A percentile compares a stretch with the other conserved stretches of the same genome.
Conservation (phyloP, 148 eudicot genomes). For the Mesembryanthemum crystallinum region DNA sequence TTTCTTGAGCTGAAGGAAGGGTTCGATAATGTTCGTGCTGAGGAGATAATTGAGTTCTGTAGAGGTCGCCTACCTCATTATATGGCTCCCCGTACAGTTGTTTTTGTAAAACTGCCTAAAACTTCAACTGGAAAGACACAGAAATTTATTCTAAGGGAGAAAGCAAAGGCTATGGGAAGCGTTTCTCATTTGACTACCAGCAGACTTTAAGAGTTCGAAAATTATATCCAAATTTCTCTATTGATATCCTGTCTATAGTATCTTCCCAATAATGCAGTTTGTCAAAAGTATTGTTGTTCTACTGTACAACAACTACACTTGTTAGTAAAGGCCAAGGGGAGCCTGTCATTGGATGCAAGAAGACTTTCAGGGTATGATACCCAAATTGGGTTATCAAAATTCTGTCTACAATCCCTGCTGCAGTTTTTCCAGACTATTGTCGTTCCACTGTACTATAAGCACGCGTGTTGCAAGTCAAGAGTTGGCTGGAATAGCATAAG, state of each 20-base stretch:
- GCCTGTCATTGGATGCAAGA: too few species aligned
- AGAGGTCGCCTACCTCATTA: conserved; percentile 37
- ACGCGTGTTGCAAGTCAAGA: too few species aligned
- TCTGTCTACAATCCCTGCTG: too few species aligned
- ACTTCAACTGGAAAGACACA: conserved; percentile 54
- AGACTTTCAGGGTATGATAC: too few species aligned
- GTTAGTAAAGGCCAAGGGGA: too few species aligned
- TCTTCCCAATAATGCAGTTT: background rate
- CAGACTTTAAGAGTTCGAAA: conserved; percentile 21
- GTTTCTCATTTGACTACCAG: conserved; percentile 23
- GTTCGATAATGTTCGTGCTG: conserved; percentile 12
- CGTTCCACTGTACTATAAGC: too few species aligned
- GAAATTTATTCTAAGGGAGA: conserved; percentile 41
- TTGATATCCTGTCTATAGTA: background rate
- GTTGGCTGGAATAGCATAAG: too few species aligned
- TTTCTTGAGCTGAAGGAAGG: conserved; percentile 42
- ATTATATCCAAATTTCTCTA: background rate
- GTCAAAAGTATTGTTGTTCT: background rate
- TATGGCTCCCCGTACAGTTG: conserved; percentile 49
- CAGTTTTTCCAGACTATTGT: too few species aligned
- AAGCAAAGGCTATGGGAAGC: conserved; percentile 42
- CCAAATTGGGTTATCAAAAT: too few species aligned
- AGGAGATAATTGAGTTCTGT: conserved; percentile 40
- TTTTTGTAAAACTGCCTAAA: conserved; percentile 45
- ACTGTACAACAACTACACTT: background rate